These are phyloP conservation scores for Tylopilus vinaceipallidus DNA, from an alignment of 768 basidiomycete genomes.

Conservation along the genomic window DNA sequence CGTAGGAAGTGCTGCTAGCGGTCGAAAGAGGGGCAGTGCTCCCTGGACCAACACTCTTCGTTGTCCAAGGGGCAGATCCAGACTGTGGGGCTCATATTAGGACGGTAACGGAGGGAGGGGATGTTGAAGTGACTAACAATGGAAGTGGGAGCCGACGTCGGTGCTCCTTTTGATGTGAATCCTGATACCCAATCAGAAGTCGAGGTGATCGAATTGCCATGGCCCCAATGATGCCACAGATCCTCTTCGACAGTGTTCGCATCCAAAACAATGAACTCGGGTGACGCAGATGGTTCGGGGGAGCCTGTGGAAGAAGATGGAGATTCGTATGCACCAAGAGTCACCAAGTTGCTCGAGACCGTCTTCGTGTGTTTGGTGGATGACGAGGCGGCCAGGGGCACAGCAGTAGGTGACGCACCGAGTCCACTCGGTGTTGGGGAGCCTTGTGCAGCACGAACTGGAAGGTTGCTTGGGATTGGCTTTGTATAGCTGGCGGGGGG, in stretches of 20 bases:
- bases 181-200: neutral
- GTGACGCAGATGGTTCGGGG: neutral
- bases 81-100: neutral
- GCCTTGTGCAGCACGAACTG: neutral
- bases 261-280: neutral
- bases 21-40: slow-evolving; percentile 5
- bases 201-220: neutral
- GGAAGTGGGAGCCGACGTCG: neutral
- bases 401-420: neutral
- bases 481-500: neutral
- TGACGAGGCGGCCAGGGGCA: neutral
- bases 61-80: no score
- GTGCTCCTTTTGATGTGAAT: neutral
- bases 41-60: neutral
- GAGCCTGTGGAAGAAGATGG: neutral
- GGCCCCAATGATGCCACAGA: neutral
- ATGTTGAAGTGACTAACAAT: neutral
- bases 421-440: no score
- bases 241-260: neutral
- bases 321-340: neutral
- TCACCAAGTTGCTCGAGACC: neutral
- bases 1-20: neutral
- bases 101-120: neutral
- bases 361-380: neutral
- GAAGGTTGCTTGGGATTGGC: neutral